phyloP scores from a whole-genome alignment of 331 rosid species.

The Phaseolus coccineus region DNA sequence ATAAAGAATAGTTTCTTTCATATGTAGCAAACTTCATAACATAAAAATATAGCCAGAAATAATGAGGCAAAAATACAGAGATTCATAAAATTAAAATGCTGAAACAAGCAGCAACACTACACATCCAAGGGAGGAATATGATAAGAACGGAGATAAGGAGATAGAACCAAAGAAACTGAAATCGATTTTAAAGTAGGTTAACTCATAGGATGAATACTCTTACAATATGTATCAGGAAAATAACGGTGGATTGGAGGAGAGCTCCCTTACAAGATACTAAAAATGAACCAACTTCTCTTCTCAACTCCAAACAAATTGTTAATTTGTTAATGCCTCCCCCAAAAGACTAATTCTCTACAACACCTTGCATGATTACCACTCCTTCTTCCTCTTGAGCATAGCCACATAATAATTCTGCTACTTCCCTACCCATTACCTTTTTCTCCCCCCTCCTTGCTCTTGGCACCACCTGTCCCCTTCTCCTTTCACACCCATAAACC shows the following conservation, averaged over 20 bases:
- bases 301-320: not conserved
- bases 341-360: not conserved
- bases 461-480: not conserved
- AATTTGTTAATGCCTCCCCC: not conserved
- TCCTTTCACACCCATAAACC: not conserved
- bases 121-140: not conserved
- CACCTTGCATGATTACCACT: not conserved
- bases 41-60: not conserved
- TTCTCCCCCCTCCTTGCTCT: not conserved
- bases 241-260: not conserved
- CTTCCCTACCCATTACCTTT: not conserved
- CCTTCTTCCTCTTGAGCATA: not conserved
- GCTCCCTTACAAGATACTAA: not conserved
- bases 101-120: slow-evolving; percentile 7
- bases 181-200: not conserved
- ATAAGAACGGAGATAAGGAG: not conserved
- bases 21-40: not conserved
- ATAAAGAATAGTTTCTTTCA: not conserved
- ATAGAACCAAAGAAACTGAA: not conserved
- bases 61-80: not conserved
- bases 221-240: not conserved
- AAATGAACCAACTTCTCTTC: not conserved
- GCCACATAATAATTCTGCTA: not conserved
- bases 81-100: not conserved
- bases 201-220: not conserved